Conservation (phyloP, 208 protist species). For the Endotrypanum monterogeii region DNA sequence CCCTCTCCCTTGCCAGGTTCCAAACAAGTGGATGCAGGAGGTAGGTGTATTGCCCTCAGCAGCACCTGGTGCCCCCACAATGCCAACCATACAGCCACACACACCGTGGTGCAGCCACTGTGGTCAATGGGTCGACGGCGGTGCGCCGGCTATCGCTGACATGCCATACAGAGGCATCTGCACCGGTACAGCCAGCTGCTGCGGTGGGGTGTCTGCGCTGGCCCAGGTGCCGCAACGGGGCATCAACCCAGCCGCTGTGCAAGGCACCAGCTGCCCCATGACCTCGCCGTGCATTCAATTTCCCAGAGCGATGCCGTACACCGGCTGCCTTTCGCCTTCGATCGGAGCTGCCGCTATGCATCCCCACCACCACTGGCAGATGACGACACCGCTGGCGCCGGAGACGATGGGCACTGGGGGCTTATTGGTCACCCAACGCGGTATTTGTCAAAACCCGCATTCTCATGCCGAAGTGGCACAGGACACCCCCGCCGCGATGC, state of each 20-base stretch:
- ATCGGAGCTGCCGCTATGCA: not conserved
- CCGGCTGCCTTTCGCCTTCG: not conserved
- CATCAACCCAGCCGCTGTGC: slow-evolving; percentile 1
- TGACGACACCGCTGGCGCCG: not conserved
- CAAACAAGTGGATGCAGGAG: not conserved
- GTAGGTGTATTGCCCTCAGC: not conserved
- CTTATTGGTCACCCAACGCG: not conserved
- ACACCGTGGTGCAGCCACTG: slow-evolving; percentile 5
- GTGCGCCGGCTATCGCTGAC: not conserved
- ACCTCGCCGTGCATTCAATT: not conserved
- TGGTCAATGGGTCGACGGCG: not conserved
- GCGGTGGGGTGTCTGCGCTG: not conserved
- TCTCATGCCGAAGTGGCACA: not conserved
- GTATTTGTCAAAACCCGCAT: not conserved
- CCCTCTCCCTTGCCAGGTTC: not conserved
- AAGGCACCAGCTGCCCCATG: not conserved
- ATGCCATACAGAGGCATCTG: not conserved
- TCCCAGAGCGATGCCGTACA: not conserved
- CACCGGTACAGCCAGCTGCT: not conserved
- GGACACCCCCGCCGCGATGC: not conserved
- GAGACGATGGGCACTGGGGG: not conserved
- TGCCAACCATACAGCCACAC: not conserved
- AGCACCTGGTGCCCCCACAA: not conserved
- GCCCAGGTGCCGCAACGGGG: not conserved
- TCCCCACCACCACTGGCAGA: not conserved